Evolutionary conservation across 1,284 basidiomycete species (phyloP).

Genomic region (Meripilus lineatus): DNA sequence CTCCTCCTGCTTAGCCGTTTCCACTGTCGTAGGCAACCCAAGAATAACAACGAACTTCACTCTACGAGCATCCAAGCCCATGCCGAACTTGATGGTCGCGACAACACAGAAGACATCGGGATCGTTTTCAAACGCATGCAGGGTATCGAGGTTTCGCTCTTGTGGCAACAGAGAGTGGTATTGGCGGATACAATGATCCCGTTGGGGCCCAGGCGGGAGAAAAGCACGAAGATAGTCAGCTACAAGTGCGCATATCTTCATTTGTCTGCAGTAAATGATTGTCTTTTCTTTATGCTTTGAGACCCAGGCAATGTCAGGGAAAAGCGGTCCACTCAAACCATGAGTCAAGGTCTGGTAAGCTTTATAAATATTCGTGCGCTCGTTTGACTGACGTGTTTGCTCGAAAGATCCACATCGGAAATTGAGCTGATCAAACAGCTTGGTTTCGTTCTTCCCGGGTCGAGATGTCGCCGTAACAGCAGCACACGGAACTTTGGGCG

Average conservation of each 20-base stretch:
- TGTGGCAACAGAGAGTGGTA: not conserved
- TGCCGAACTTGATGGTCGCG: constrained; percentile 21
- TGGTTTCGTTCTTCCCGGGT: constrained; percentile 9
- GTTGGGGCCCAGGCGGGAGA: not conserved
- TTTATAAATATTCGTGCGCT: constrained; percentile 22
- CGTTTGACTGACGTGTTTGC: constrained; percentile 21
- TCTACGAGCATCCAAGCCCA: constrained; percentile 21
- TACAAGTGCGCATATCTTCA: constrained; percentile 18
- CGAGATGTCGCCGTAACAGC: constrained; percentile 24
- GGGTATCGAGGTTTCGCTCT: not conserved
- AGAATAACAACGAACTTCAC: constrained; percentile 20
- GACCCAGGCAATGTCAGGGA: constrained; percentile 28
- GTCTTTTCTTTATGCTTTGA: constrained; percentile 15
- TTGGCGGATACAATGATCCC: not conserved
- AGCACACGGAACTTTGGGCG: constrained; percentile 14
- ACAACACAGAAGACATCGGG: constrained; percentile 15
- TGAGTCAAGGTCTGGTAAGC: constrained; percentile 19
- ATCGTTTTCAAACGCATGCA: constrained; percentile 15
- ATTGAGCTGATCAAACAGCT: constrained; percentile 16
- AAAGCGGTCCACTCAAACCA: constrained; percentile 14
- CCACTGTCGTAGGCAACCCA: constrained; percentile 14
- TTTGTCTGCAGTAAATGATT: constrained; percentile 25
- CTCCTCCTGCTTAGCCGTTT: constrained; percentile 19
- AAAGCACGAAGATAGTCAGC: not conserved
- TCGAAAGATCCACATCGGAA: not conserved